These are phyloP conservation scores for Leccinum truebloodii DNA, from an alignment of 768 basidiomycete species.

Conservation along the genomic window DNA sequence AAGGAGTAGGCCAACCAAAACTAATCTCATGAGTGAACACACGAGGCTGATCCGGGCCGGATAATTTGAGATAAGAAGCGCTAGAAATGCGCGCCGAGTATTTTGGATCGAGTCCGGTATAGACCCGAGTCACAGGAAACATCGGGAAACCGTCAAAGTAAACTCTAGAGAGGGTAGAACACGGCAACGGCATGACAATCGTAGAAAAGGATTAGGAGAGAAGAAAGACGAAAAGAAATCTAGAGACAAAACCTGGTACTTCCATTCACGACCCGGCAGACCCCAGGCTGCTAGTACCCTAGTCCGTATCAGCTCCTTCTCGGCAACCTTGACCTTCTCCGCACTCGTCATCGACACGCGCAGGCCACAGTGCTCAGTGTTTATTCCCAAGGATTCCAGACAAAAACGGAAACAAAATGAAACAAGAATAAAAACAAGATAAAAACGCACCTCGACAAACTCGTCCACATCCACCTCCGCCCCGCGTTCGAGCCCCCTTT, in stretches of 20 bases:
- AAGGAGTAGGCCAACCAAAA: not conserved
- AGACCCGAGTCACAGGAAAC: not conserved
- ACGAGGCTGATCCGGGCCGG: not conserved
- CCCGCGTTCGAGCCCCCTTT: conserved; percentile 65
- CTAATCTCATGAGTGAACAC: not conserved
- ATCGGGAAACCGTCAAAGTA: not conserved
- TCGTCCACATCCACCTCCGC: conserved; percentile 74
- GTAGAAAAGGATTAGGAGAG: not conserved
- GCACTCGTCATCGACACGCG: conserved; percentile 46
- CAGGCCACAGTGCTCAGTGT: not conserved
- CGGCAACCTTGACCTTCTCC: conserved; percentile 27
- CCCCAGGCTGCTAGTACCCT: conserved; percentile 18
- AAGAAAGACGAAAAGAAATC: not conserved
- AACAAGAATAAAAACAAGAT: not conserved
- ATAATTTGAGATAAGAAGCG: not conserved
- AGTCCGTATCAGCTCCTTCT: conserved; percentile 42
- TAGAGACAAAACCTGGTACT: not conserved
- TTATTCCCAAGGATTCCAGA: not conserved
- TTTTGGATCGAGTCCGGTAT: not conserved
- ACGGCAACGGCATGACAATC: not conserved
- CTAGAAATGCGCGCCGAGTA: not conserved
- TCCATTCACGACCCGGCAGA: not conserved
- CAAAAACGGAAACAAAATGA: not conserved
- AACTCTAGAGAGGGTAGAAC: not conserved
- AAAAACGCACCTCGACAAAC: conserved; percentile 76